Evolutionary conservation across 2,329 filamentous ascomycete species (phyloP).

Genomic region (Setomelanomma holmii): DNA sequence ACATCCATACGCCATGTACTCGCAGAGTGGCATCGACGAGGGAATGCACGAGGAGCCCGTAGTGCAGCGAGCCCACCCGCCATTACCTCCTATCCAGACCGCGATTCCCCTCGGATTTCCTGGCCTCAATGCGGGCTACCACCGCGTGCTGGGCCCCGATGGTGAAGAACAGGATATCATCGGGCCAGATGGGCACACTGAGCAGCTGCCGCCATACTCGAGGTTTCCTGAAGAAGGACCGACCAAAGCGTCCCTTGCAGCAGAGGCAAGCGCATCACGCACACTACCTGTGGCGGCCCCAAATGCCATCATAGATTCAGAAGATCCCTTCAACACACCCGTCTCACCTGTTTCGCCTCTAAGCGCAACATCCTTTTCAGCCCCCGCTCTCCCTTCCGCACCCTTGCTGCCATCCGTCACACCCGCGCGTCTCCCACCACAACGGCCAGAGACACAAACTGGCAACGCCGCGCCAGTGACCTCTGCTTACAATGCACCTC

Average conservation of each 20-base stretch:
- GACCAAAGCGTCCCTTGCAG: conserved; percentile 60
- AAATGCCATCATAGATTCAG: conserved; percentile 24
- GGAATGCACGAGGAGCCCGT: conserved; percentile 41
- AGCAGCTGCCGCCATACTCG: conserved; percentile 90
- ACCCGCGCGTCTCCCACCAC: conserved; percentile 38
- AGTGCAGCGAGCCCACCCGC: conserved; percentile 27
- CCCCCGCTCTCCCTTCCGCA: conserved; percentile 23
- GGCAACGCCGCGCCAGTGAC: conserved; percentile 26
- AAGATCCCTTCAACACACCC: conserved; percentile 36
- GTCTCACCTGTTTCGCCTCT: conserved; percentile 31
- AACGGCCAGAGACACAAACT: conserved; percentile 42
- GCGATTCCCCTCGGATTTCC: conserved; percentile 77
- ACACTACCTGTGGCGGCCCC: conserved; percentile 30
- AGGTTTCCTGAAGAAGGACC: conserved; percentile 81
- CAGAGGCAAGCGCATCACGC: conserved; percentile 43
- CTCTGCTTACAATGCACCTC: conserved; percentile 12
- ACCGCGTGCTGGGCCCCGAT: conserved; percentile 75
- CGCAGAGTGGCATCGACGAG: conserved; percentile 72
- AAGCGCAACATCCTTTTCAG: conserved; percentile 25
- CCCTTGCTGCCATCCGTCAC: conserved; percentile 32
- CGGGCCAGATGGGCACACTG: conserved; percentile 85
- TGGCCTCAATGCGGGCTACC: conserved; percentile 70
- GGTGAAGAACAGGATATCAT: conserved; percentile 90
- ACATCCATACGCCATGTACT: conserved; percentile 87
- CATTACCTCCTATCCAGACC: conserved; percentile 49